A percentile compares a stretch with the other conserved stretches of the same genome.
Evolutionary conservation across 78 protist species (phyloP).

Genomic region (Bodo saltans): DNA sequence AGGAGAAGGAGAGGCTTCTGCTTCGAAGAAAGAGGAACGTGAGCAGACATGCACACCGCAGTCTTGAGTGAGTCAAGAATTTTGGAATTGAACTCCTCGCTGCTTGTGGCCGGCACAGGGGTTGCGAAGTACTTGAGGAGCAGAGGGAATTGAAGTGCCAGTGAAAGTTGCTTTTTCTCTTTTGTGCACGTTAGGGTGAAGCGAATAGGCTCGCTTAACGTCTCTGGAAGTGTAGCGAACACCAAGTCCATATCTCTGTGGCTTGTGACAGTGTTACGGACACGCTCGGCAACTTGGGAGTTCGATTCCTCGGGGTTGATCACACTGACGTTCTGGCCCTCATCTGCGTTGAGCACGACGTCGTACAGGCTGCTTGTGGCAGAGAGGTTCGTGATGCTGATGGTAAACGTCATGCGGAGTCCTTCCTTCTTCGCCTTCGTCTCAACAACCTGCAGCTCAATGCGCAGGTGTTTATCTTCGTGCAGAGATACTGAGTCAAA

Average conservation of each 20-base stretch:
- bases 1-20: background rate
- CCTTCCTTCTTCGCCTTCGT: slow-evolving; percentile 5
- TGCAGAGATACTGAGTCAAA: background rate
- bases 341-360: slow-evolving; percentile 51
- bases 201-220: background rate
- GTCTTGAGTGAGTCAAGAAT: background rate
- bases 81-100: background rate
- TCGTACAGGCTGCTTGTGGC: background rate
- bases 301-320: slow-evolving; percentile 58
- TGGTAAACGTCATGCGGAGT: background rate
- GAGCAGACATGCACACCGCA: background rate
- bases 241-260: too few species aligned
- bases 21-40: background rate
- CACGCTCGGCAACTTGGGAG: slow-evolving; percentile 37
- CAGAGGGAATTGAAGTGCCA: background rate
- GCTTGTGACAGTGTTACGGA: background rate
- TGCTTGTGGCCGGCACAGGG: background rate
- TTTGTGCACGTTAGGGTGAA: background rate
- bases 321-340: slow-evolving; percentile 72
- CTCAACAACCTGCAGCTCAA: background rate
- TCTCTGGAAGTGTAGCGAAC: background rate
- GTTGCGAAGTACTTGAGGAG: background rate
- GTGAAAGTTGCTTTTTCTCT: background rate
- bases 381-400: background rate
- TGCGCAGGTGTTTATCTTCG: background rate